These are phyloP conservation scores for Dryas integrifolia DNA, from an alignment of 331 rosid genomes.

Conservation along the genomic window DNA sequence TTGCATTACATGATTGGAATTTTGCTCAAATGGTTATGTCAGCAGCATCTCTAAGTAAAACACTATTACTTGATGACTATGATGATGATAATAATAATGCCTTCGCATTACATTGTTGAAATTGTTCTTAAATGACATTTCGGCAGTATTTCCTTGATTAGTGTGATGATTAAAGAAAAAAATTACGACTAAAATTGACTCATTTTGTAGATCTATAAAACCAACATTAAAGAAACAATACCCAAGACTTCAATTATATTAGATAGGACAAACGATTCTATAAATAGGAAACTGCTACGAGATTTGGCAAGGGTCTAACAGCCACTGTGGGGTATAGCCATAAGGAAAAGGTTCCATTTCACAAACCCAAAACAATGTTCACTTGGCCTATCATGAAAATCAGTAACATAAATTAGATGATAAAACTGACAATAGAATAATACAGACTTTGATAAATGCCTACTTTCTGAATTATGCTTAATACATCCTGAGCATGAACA, in stretches of 20 bases:
- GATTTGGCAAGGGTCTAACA: too few relatives aligned
- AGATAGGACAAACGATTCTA: not conserved
- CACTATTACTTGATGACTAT: too few relatives aligned
- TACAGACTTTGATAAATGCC: not conserved
- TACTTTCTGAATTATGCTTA: conserved; percentile 12
- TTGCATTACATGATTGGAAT: not conserved
- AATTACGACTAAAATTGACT: not conserved
- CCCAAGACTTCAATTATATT: not conserved
- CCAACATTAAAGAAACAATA: not conserved
- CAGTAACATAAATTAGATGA: not conserved
- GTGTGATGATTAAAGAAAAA: not conserved
- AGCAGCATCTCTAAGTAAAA: not conserved
- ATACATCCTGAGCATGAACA: conserved; percentile 33
- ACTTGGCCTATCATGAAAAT: not conserved
- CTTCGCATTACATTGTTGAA: not conserved
- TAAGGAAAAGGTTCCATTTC: too few relatives aligned
- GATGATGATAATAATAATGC: not conserved
- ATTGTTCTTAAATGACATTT: not conserved
- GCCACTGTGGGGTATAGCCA: too few relatives aligned
- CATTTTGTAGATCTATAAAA: not conserved
- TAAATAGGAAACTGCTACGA: too few relatives aligned
- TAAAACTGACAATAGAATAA: not conserved
- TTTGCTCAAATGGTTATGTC: conserved; percentile 12
- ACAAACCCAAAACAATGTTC: not conserved
- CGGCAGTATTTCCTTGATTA: too few relatives aligned